Conservation (phyloP, 345 rosid genomes). For the Limnanthes douglasii region DNA sequence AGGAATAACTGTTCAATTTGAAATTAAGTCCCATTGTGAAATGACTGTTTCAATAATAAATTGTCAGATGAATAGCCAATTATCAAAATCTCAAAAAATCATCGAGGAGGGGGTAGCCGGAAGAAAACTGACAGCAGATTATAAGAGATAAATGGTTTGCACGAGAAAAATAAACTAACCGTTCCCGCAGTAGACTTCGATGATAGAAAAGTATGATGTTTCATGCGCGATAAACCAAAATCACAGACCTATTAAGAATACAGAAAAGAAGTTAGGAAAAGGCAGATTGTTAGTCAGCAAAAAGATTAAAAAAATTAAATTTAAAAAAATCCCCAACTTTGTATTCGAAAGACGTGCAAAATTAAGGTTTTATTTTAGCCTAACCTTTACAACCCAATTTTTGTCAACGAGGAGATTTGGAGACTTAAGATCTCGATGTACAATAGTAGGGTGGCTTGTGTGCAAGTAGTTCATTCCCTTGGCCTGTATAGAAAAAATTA, state of each 20-base stretch:
- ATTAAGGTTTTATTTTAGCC: not conserved
- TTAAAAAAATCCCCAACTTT: too few species aligned
- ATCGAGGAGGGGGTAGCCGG: too few species aligned
- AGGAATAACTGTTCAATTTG: too few species aligned
- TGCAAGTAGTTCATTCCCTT: slow-evolving; percentile 97
- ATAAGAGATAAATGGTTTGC: too few species aligned
- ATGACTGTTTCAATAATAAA: too few species aligned
- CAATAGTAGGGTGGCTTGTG: slow-evolving; percentile 84
- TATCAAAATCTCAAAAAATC: too few species aligned
- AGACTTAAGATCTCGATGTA: slow-evolving; percentile 93
- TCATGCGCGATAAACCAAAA: slow-evolving; percentile 89
- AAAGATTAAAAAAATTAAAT: too few species aligned
- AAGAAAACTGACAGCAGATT: too few species aligned
- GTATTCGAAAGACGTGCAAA: not conserved
- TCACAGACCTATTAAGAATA: slow-evolving; percentile 56
- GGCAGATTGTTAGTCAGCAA: not conserved
- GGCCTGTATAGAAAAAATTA: slow-evolving; percentile 38
- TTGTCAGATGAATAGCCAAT: too few species aligned
- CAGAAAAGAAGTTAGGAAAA: slow-evolving; percentile 1
- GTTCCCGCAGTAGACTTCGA: slow-evolving; percentile 98
- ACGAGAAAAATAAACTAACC: too few species aligned
- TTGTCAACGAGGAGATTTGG: slow-evolving; percentile 95
- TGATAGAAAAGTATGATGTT: slow-evolving; percentile 82
- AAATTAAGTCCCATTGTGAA: too few species aligned
- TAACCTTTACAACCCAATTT: slow-evolving; percentile 95